Percentiles rank a stretch among this genome's conserved stretches.
Conservation (phyloP, 2,329 filamentous ascomycete genomes). For the Penicillium sp. region DNA sequence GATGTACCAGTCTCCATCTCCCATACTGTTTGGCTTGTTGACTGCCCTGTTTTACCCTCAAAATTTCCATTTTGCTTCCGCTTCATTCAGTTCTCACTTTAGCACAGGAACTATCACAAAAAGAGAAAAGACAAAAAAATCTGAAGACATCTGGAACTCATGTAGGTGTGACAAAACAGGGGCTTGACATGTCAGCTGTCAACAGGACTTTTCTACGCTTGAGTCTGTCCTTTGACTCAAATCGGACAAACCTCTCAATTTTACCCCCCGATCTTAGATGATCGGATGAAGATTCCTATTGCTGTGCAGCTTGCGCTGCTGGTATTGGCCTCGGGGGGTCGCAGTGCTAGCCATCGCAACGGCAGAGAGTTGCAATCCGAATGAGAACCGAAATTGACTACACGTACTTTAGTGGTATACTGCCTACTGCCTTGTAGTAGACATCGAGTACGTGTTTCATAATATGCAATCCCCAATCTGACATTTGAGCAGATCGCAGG, state of each 20-base stretch:
- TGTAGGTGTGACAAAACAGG: neutral
- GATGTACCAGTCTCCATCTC: neutral
- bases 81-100: neutral
- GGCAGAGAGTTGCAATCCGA: constrained; percentile 13
- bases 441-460: constrained; percentile 43
- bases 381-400: neutral
- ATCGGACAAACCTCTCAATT: neutral
- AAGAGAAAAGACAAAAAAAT: neutral
- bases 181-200: neutral
- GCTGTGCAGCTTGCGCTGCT: constrained; percentile 80
- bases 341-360: constrained; percentile 73
- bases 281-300: constrained; percentile 76
- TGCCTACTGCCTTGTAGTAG: constrained; percentile 60
- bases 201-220: neutral
- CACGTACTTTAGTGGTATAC: constrained; percentile 50
- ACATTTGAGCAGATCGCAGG: constrained; percentile 45
- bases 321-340: constrained; percentile 72
- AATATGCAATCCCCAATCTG: neutral
- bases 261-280: neutral
- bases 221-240: neutral
- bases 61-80: neutral
- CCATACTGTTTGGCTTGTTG: neutral
- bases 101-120: no score
- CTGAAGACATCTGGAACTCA: neutral
- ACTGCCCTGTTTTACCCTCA: no score